Evolutionary conservation across 225 moss, liverwort and hornwort genomes (phyloP), one percentile per base, ranked within the genome.

Genomic region (Lunularia cruciata): DNA sequence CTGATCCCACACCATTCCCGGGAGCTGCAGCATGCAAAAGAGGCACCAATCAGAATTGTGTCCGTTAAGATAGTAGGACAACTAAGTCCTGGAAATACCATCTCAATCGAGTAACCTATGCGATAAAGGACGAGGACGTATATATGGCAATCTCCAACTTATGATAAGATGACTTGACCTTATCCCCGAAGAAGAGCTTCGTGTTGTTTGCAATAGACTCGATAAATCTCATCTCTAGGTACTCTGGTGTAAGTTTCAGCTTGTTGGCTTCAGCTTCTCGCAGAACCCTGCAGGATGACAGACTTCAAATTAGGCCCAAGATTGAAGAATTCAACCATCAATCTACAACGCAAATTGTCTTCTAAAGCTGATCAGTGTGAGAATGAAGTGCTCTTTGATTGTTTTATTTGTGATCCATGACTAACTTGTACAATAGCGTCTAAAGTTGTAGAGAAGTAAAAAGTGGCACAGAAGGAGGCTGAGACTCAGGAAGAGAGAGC

Each of bases 381-480:
- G n/a, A n/a, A n/a, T n/a, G n/a, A n/a, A n/a, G n/a, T n/a, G n/a
- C n/a, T n/a, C n/a, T n/a, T n/a, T n/a, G n/a, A n/a, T n/a, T n/a
- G n/a, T n/a, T n/a, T n/a, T n/a, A n/a, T n/a, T n/a, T n/a, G n/a
- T n/a, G n/a, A n/a, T 57, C 31, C 19, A 38, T 27, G 27, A 42
- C 43, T 63, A 22, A 58, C 23, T 8, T 63, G 39, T 12, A 11
- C 0, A 57, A 30, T 20, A 43, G 33, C 40, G 19, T 57, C 19
- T 63, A 58, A 59, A 94, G 90, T 92, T 98, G 80, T 89, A 63
- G 96, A 98, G 81, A 98, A 92, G 81, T 92, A 98, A 69, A 98
- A 98, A 79, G 96, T 98, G 60, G 92, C 89, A 38, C 92, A 98
- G 73, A 98, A 98, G 60, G 92, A 98, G 81, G 92, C 96, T 25